Evolutionary conservation across 805 yeast genomes (phyloP).

Genomic region (Komagataella phaffii): DNA sequence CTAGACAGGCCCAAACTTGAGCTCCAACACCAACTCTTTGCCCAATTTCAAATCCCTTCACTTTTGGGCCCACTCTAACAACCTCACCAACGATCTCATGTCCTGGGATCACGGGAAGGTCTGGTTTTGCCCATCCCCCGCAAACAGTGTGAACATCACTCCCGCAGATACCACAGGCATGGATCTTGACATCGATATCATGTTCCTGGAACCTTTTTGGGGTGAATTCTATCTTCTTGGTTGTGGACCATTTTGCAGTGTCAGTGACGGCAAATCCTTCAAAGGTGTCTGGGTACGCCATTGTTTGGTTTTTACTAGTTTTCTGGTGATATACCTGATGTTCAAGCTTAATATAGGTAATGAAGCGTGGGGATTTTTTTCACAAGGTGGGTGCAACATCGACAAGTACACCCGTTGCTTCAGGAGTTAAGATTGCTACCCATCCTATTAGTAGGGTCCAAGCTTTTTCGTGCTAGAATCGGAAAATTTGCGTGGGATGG

Average conservation of each 20-base stretch:
- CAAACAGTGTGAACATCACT: constrained; percentile 38
- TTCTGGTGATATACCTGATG: neutral
- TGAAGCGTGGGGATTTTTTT: neutral
- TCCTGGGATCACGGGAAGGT: constrained; percentile 29
- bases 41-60: constrained; percentile 42
- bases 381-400: neutral
- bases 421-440: neutral
- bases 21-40: constrained; percentile 80
- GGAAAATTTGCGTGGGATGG: neutral
- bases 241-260: constrained; percentile 19
- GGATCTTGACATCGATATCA: constrained; percentile 18
- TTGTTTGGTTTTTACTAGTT: constrained; percentile 1
- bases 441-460: too few relatives aligned
- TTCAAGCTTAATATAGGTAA: neutral
- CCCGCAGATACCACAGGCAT: constrained; percentile 52
- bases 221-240: constrained; percentile 13
- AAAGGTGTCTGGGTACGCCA: constrained; percentile 23
- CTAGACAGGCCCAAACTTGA: constrained; percentile 42
- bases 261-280: constrained; percentile 24
- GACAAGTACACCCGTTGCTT: neutral
- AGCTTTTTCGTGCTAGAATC: too few relatives aligned
- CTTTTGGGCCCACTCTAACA: constrained; percentile 42
- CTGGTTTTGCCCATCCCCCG: constrained; percentile 33
- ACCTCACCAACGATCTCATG: constrained; percentile 57
- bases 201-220: constrained; percentile 23